Evolutionary conservation across 805 yeast species (phyloP), one percentile per base, ranked within the genome.

Genomic region (Wickerhamiella azymoides): DNA sequence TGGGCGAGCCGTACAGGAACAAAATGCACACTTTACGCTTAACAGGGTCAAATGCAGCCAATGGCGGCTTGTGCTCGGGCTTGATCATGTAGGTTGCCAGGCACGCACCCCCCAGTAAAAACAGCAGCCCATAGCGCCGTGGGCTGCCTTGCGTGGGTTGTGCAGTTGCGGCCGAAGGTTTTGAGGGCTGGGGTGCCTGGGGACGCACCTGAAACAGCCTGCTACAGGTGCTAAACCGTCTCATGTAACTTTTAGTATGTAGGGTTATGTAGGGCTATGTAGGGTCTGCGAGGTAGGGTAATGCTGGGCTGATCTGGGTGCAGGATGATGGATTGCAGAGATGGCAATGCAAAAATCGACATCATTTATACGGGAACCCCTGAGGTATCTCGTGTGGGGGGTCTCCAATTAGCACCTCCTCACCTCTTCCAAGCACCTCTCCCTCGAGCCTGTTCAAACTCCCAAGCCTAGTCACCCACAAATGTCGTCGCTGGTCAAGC

Each of bases 401-500:
- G n/a, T n/a, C n/a, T n/a, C n/a, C n/a, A n/a, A n/a, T n/a, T n/a
- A n/a, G n/a, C n/a, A n/a, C n/a, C n/a, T n/a, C n/a, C n/a, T n/a
- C n/a, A n/a, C n/a, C n/a, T n/a, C n/a, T n/a, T n/a, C n/a, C n/a
- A n/a, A n/a, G n/a, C n/a, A n/a, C n/a, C n/a, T n/a, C n/a, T n/a
- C n/a, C n/a, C n/a, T n/a, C n/a, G n/a, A n/a, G n/a, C n/a, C n/a
- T n/a, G n/a, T n/a, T n/a, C n/a, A n/a, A n/a, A n/a, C n/a, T n/a
- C n/a, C n/a, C n/a, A n/a, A n/a, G n/a, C n/a, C n/a, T n/a, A n/a
- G n/a, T n/a, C 39, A 9, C 17, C 17, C 26, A 5, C n/a, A n/a
- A 14, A 56, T 56, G 60, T 50, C 58, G 18, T 46, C 49, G 18
- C 42, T 53, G 27, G 44, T 42, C 64, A 64, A 80, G 64, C 72